Conservation (phyloP, 225 moss, liverwort and hornwort genomes). For the Neckera pumila region DNA sequence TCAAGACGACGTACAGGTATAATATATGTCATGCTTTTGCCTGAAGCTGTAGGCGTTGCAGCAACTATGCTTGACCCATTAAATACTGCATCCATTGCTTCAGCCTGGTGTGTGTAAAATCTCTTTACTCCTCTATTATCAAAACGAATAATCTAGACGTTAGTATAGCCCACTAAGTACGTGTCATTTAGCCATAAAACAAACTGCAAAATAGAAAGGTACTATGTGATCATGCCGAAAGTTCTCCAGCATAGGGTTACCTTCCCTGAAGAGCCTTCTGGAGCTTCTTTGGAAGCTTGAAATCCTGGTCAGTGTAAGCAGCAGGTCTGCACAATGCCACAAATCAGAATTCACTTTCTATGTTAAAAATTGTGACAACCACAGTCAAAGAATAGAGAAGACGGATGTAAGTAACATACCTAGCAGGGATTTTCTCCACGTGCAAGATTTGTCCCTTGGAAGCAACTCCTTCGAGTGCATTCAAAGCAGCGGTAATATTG, state of each 20-base stretch:
- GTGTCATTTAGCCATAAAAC: neutral
- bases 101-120: conserved; percentile 53
- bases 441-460: conserved; percentile 48
- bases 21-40: conserved; percentile 62
- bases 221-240: neutral
- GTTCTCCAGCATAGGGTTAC: conserved; percentile 1
- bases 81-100: conserved; percentile 53
- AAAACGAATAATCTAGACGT: neutral
- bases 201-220: neutral
- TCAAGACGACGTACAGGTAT: conserved; percentile 28
- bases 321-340: conserved; percentile 28
- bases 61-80: conserved; percentile 62
- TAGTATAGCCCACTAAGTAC: neutral
- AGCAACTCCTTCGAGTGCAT: conserved; percentile 29
- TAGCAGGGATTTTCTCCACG: conserved; percentile 38
- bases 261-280: conserved; percentile 40
- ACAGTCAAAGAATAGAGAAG: neutral
- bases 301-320: conserved; percentile 27
- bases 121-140: conserved; percentile 29
- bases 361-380: neutral
- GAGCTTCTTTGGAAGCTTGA: conserved; percentile 49
- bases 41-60: conserved; percentile 61
- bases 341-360: neutral
- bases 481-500: conserved; percentile 20
- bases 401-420: neutral